Evolutionary conservation across 331 rosid genomes (phyloP).

Genomic region (Pyracantha coccinea): DNA sequence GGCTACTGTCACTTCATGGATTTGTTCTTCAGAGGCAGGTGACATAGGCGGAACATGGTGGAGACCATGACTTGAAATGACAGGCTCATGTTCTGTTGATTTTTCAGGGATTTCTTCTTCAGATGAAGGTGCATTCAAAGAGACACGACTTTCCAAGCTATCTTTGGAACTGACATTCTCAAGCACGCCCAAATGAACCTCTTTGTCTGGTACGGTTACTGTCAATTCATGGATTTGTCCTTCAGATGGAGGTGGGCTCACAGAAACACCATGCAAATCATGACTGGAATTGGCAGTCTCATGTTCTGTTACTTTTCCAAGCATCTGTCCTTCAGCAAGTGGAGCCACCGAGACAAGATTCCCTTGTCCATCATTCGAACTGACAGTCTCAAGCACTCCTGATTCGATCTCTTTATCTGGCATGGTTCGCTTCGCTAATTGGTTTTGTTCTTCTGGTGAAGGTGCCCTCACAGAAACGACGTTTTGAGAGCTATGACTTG

Average conservation of each 20-base stretch:
- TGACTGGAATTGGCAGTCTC: slow-evolving; percentile 11
- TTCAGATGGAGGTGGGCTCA: slow-evolving; percentile 10
- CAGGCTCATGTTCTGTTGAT: slow-evolving; percentile 13
- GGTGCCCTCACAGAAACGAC: slow-evolving; percentile 10
- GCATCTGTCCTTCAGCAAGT: slow-evolving; percentile 25
- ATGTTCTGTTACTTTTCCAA: slow-evolving; percentile 3
- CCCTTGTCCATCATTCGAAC: slow-evolving; percentile 9
- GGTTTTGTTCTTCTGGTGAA: slow-evolving; percentile 16
- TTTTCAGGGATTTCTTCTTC: slow-evolving; percentile 22
- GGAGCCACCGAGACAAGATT: slow-evolving; percentile 12
- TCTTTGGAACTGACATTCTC: slow-evolving; percentile 17
- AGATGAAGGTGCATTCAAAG: slow-evolving; percentile 17
- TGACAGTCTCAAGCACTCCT: slow-evolving; percentile 15
- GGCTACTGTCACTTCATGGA: slow-evolving; percentile 10
- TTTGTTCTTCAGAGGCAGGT: slow-evolving; percentile 18
- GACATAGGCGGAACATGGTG: slow-evolving; percentile 7
- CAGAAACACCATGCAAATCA: slow-evolving; percentile 10
- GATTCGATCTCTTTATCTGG: slow-evolving; percentile 17
- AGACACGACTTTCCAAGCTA: slow-evolving; percentile 6
- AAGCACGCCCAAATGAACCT: slow-evolving; percentile 6
- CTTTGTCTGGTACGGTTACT: slow-evolving; percentile 20
- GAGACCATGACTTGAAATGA: slow-evolving; percentile 3
- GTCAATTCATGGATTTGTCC: slow-evolving; percentile 11
- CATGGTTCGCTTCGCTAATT: slow-evolving; percentile 9
- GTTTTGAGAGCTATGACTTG: slow-evolving; percentile 6